phyloP scores from a whole-genome alignment of 495 filamentous ascomycete genomes.

The Pseudomonodictys pantanalensis region DNA sequence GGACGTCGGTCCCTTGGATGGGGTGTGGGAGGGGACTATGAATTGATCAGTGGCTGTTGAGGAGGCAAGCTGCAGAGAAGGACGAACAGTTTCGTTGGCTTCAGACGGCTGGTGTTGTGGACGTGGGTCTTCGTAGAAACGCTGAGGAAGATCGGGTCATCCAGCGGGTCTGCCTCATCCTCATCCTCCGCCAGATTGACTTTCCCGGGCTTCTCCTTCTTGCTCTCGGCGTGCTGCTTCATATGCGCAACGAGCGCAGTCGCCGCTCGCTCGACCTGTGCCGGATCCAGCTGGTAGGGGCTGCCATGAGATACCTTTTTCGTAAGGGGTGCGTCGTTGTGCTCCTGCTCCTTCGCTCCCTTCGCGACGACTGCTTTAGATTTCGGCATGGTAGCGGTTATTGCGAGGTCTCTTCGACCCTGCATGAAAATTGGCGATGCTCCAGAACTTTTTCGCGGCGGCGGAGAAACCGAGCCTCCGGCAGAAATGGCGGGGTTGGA shows the following conservation, averaged over 20 bases:
- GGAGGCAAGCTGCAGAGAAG: background rate
- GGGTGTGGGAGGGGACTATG: conserved; percentile 61
- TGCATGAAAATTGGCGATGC: background rate
- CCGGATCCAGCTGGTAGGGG: conserved; percentile 64
- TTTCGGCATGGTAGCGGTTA: conserved; percentile 21
- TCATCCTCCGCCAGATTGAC: conserved; percentile 58
- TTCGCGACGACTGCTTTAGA: conserved; percentile 6
- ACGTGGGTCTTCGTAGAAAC: conserved; percentile 90
- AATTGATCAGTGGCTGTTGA: conserved; percentile 2
- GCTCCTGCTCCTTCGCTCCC: background rate
- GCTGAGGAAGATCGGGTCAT: conserved; percentile 73
- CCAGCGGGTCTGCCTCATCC: conserved; percentile 46
- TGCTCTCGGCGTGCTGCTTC: conserved; percentile 59
- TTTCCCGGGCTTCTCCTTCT: conserved; percentile 56
- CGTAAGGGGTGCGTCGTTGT: conserved; percentile 10
- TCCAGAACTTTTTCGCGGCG: background rate
- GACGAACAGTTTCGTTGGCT: conserved; percentile 59
- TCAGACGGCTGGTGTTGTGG: conserved; percentile 68
- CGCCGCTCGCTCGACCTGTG: conserved; percentile 69
- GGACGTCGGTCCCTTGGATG: conserved; percentile 57
- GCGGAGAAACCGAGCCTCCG: conserved; percentile 1
- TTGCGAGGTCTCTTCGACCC: background rate
- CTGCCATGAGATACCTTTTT: conserved; percentile 40
- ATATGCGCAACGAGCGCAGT: conserved; percentile 78
- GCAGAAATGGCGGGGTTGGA: conserved; percentile 1